Conservation (phyloP, 345 rosid genomes). For the Crucihimalaya himalaica region DNA sequence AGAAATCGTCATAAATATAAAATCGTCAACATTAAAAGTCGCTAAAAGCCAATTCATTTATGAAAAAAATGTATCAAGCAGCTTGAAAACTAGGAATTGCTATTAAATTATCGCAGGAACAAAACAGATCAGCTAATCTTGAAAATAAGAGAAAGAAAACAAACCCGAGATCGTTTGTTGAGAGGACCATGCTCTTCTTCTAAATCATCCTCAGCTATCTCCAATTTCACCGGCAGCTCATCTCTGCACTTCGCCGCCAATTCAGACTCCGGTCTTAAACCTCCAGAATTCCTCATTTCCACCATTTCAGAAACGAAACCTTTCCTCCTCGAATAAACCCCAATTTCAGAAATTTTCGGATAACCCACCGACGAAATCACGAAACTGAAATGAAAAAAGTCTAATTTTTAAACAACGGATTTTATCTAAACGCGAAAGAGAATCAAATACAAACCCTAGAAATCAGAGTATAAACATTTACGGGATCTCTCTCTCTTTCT, state of each 20-base stretch:
- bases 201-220: slow-evolving; percentile 69
- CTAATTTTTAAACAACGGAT: neutral
- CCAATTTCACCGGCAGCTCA: slow-evolving; percentile 78
- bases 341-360: neutral
- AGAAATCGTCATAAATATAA: neutral
- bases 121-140: slow-evolving; percentile 38
- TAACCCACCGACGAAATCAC: slow-evolving; percentile 8
- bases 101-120: neutral
- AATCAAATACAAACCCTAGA: slow-evolving; percentile 41
- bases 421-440: slow-evolving; percentile 24
- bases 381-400: neutral
- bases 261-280: slow-evolving; percentile 50
- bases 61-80: neutral
- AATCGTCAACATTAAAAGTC: neutral
- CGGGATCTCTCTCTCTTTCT: slow-evolving; percentile 27
- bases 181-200: slow-evolving; percentile 75
- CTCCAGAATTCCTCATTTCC: slow-evolving; percentile 76
- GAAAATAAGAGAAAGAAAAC: slow-evolving; percentile 42
- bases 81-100: neutral
- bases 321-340: slow-evolving; percentile 1
- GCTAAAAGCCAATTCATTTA: neutral
- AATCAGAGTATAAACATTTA: slow-evolving; percentile 25
- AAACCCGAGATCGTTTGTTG: slow-evolving; percentile 69
- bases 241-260: slow-evolving; percentile 46
- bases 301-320: slow-evolving; percentile 52